phyloP scores from a whole-genome alignment of 768 basidiomycete species.

The Leucocoprinus leucothites region DNA sequence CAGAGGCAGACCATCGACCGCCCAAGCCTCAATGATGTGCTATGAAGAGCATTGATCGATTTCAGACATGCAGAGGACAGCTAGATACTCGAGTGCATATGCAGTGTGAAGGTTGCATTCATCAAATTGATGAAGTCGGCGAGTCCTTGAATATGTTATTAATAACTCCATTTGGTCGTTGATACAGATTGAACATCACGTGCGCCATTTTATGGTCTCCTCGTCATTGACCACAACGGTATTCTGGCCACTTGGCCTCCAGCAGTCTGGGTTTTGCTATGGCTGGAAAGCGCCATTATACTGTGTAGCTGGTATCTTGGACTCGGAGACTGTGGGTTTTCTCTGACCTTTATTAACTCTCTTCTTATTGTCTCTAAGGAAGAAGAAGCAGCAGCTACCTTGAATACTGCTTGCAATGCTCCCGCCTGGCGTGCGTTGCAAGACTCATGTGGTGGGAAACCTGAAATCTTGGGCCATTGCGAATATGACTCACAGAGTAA shows the following conservation, averaged over 20 bases:
- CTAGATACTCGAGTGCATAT: no score
- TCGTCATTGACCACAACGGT: conserved; percentile 28
- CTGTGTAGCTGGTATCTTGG: conserved; percentile 52
- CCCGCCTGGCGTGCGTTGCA: conserved; percentile 24
- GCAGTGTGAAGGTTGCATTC: no score
- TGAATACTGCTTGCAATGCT: conserved; percentile 1
- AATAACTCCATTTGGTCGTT: no score
- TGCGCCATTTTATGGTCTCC: not conserved
- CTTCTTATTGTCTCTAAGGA: conserved; percentile 1
- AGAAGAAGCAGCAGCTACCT: not conserved
- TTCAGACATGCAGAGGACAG: not conserved
- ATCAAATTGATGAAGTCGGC: no score
- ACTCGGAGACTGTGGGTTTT: conserved; percentile 15
- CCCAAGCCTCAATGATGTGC: no score
- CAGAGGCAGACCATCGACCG: no score
- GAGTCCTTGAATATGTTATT: no score
- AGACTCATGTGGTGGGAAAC: conserved; percentile 27
- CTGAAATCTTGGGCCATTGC: conserved; percentile 32
- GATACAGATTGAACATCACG: not conserved
- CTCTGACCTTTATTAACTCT: not conserved
- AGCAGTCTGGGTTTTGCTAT: conserved; percentile 48
- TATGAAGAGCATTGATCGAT: not conserved
- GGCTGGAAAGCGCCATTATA: conserved; percentile 51
- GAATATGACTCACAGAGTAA: conserved; percentile 16
- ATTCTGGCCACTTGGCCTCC: conserved; percentile 58